Percentiles rank a stretch among this genome's conserved stretches.
Conservation (phyloP, 2,329 filamentous ascomycete genomes). For the Colletotrichum filicis region DNA sequence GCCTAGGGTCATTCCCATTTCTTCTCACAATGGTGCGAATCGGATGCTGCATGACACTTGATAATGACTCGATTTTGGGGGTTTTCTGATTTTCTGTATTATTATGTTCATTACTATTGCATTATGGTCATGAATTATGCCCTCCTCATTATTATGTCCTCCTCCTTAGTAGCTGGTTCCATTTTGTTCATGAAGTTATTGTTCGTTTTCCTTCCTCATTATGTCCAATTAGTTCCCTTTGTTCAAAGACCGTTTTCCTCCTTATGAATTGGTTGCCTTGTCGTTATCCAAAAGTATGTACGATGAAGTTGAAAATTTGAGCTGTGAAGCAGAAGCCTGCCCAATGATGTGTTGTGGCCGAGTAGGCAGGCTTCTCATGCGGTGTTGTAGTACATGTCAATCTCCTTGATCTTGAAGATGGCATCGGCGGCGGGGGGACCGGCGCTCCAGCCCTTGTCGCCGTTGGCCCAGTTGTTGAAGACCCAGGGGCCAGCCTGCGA, state of each 20-base stretch:
- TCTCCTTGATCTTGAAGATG: conserved; percentile 31
- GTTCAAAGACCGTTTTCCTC: not conserved
- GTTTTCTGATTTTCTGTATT: not conserved
- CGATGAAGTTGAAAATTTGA: not conserved
- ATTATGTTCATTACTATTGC: not conserved
- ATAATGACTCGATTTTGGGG: not conserved
- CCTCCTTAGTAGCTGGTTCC: not conserved
- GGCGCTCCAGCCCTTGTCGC: conserved; percentile 43
- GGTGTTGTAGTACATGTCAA: conserved; percentile 45
- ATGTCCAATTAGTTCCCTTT: not conserved
- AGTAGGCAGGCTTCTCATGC: not conserved
- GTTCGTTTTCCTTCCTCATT: not conserved
- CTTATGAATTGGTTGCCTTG: not conserved
- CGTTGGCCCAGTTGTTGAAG: conserved; percentile 47
- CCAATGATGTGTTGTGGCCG: too few relatives aligned
- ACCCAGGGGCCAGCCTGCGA: conserved; percentile 41
- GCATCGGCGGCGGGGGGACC: conserved; percentile 42
- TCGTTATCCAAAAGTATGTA: not conserved
- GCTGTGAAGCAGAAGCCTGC: not conserved
- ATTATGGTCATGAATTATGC: not conserved
- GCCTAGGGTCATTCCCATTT: not conserved
- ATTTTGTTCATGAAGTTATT: not conserved
- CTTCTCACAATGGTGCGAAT: not conserved
- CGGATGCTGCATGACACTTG: not conserved
- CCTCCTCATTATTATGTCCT: not conserved